Base-by-base conservation (phyloP, 106 monocot species). In the Triglochin maritima region DNA sequence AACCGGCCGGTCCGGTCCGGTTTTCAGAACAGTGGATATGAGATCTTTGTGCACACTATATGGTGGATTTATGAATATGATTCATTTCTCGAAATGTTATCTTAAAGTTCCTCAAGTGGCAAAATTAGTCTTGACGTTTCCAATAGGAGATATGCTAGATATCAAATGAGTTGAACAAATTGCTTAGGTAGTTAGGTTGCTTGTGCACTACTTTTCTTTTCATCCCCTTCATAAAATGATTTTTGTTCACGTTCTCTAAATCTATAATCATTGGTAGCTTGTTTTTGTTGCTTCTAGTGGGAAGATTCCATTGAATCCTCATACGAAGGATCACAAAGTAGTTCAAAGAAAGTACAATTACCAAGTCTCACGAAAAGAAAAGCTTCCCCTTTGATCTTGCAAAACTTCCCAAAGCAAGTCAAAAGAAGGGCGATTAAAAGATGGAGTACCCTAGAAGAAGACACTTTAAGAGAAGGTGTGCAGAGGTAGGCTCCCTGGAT, bases 391-490 rank as follows among this genome's bases (percentile, higher is more conserved):
- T 74, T 79, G 50, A 47, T 57, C 4, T n/a, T 69, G 52, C 41
- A 8, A 47, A 62, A 69, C 16, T 56, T 17, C 29, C 61, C 42
- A 45, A 55, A 56, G 45, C 77, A 51, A 12, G 29, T 61, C 57
- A 60, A 61, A 70, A 72, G 81, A 50, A 79, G 79, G 60, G 76
- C 64, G 60, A 61, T 47, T 44, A 76, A 52, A 66, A 79, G 64
- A 50, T 85, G 85, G 85, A 81, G 68, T 66, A n/a, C 64, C 7
- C 44, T 64, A 6, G 81, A 85, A 70, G 85, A 85, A 56, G 76
- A 79, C 50, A 72, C 75, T 51, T 73, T 85, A 52, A 72, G 78
- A 73, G 78, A 76, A 70, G 79, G 75, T 42, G 85, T 85, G 42
- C 29, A 60, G 59, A 63, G 54, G 85, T 85, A 85, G 49, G 78